Conservation (phyloP, 2,329 filamentous ascomycete species). For the Teratosphaeriaceae sp. region DNA sequence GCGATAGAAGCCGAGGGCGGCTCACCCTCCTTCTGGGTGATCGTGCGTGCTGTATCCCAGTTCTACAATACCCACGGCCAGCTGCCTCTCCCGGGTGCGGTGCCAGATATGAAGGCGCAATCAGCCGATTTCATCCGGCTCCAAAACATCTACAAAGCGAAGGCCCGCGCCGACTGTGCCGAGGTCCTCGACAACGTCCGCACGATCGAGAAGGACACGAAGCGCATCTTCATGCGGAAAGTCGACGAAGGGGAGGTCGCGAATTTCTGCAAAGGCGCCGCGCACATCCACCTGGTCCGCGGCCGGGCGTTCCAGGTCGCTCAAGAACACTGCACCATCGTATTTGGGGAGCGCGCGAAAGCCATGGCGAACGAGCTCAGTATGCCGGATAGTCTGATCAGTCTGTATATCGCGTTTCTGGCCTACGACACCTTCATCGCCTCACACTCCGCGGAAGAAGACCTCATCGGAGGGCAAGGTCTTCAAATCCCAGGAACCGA, state of each 20-base stretch:
- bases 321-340: conserved; percentile 31
- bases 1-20: conserved; percentile 40
- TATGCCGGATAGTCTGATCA: conserved; percentile 40
- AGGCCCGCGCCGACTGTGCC: conserved; percentile 69
- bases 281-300: conserved; percentile 83
- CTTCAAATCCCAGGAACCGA: conserved; percentile 32
- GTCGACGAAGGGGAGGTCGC: conserved; percentile 73
- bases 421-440: conserved; percentile 43
- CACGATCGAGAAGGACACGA: conserved; percentile 44
- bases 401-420: conserved; percentile 45
- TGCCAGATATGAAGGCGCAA: conserved; percentile 97
- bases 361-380: conserved; percentile 38
- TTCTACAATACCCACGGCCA: conserved; percentile 69
- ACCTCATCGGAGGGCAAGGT: conserved; percentile 27
- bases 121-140: conserved; percentile 83
- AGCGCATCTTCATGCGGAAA: conserved; percentile 31
- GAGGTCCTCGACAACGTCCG: conserved; percentile 66
- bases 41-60: conserved; percentile 67
- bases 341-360: conserved; percentile 39
- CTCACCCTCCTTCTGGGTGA: conserved; percentile 76
- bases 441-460: conserved; percentile 31
- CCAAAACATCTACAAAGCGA: conserved; percentile 87
- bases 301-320: conserved; percentile 49
- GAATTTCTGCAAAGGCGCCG: conserved; percentile 90
- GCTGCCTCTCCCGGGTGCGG: conserved; percentile 74